Percentiles rank a stretch among this genome's conserved stretches.
Evolutionary conservation across 164 flowering plant genomes (phyloP).

Genomic region (Vitis rupestris): DNA sequence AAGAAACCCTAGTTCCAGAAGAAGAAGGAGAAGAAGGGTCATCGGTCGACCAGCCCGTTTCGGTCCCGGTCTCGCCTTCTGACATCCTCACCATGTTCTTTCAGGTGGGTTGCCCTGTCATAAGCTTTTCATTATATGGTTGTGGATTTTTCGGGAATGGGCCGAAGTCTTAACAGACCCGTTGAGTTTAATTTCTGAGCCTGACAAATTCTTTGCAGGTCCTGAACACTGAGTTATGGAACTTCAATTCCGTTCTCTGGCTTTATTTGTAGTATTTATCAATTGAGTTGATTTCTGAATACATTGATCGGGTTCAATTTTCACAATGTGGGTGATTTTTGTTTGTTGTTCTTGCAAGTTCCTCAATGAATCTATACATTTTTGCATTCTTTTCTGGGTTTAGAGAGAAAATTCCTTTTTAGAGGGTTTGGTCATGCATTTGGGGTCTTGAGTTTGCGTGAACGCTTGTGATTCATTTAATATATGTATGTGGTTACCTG

Average conservation of each 20-base stretch:
- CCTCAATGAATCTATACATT: background rate
- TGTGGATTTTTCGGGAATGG: too few relatives aligned
- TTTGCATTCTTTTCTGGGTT: background rate
- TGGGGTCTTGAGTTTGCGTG: background rate
- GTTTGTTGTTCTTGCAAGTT: background rate
- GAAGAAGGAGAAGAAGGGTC: constrained; percentile 9
- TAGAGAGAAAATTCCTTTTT: background rate
- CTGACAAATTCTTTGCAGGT: too few relatives aligned
- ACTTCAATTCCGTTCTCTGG: too few relatives aligned
- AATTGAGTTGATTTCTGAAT: background rate
- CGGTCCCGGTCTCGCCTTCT: constrained; percentile 86
- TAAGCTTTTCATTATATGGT: too few relatives aligned
- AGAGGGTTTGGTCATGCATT: background rate
- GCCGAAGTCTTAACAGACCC: too few relatives aligned
- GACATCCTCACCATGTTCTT: constrained; percentile 83
- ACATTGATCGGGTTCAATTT: background rate
- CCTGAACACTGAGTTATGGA: too few relatives aligned
- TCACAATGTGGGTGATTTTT: background rate
- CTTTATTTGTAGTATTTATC: background rate
- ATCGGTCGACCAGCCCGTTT: constrained; percentile 36
- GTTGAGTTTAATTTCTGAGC: too few relatives aligned
- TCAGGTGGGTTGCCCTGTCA: constrained; percentile 39
- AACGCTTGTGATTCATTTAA: background rate
- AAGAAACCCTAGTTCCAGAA: constrained; percentile 21
- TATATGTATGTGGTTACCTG: too few relatives aligned